Conservation (phyloP, 2,329 filamentous ascomycete species). For the Phialophora expanda region DNA sequence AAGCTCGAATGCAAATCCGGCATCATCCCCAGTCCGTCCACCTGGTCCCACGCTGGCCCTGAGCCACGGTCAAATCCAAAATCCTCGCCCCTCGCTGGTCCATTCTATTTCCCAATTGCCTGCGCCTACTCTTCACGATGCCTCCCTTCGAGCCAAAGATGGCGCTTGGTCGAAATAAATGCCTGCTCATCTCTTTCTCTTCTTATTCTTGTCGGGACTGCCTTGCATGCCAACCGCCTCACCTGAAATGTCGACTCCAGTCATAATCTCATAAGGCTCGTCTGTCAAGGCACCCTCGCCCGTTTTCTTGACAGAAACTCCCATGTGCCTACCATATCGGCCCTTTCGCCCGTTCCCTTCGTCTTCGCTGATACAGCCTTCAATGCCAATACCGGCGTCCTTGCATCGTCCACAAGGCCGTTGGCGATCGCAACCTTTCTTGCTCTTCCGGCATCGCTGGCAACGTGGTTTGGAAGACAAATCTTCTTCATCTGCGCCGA, state of each 20-base stretch:
- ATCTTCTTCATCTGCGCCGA: constrained; percentile 80
- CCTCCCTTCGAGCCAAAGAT: background rate
- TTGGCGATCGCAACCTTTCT: constrained; percentile 98
- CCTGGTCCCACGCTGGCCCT: constrained; percentile 20
- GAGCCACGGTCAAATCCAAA: constrained; percentile 29
- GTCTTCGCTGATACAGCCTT: constrained; percentile 96
- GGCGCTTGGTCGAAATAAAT: background rate
- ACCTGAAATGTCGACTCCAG: constrained; percentile 42
- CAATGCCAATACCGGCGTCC: constrained; percentile 89
- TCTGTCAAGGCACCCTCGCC: constrained; percentile 57
- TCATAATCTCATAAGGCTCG: constrained; percentile 53
- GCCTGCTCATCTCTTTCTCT: constrained; percentile 64
- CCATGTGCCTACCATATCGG: constrained; percentile 77
- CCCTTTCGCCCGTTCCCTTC: constrained; percentile 97
- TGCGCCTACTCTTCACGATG: background rate
- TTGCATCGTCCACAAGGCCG: constrained; percentile 93
- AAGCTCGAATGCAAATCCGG: constrained; percentile 20
- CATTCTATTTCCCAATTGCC: constrained; percentile 27
- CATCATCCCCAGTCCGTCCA: constrained; percentile 22
- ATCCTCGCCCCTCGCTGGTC: constrained; percentile 12
- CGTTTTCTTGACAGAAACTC: constrained; percentile 67
- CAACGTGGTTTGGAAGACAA: constrained; percentile 94
- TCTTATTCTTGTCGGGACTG: constrained; percentile 67
- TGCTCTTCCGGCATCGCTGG: constrained; percentile 98
- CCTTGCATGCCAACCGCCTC: constrained; percentile 43